phyloP scores from a whole-genome alignment of 495 filamentous ascomycete species.

The Bacidia rubella region DNA sequence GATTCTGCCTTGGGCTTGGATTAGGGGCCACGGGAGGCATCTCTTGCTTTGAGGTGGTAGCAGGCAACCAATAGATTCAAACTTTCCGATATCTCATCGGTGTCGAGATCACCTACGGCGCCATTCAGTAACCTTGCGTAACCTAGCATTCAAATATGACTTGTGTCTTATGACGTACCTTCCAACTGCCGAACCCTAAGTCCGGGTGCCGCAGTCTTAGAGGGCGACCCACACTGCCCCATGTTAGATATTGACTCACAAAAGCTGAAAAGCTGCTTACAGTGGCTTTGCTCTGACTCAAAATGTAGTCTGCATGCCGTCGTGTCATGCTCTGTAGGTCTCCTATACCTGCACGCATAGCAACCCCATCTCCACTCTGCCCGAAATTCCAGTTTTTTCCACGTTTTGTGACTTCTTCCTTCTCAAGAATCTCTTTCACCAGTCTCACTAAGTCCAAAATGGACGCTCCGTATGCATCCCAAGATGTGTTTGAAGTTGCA shows the following conservation, averaged over 20 bases:
- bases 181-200: too few relatives aligned
- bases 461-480: constrained; percentile 40
- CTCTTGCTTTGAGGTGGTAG: not conserved
- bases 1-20: constrained; percentile 38
- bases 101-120: too few relatives aligned
- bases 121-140: too few relatives aligned
- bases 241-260: too few relatives aligned
- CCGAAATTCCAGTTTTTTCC: not conserved
- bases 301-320: not conserved
- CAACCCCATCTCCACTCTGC: not conserved
- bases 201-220: too few relatives aligned
- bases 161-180: too few relatives aligned
- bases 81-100: too few relatives aligned
- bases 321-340: not conserved
- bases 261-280: too few relatives aligned
- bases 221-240: too few relatives aligned
- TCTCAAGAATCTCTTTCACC: not conserved
- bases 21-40: not conserved
- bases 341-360: not conserved
- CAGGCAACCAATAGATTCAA: too few relatives aligned
- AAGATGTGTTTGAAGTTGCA: constrained; percentile 49
- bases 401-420: not conserved
- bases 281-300: not conserved
- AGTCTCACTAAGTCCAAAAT: not conserved
- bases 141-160: too few relatives aligned